These are phyloP conservation scores for Leccinum incarnatum DNA, from an alignment of 768 basidiomycete species.

Conservation along the genomic window DNA sequence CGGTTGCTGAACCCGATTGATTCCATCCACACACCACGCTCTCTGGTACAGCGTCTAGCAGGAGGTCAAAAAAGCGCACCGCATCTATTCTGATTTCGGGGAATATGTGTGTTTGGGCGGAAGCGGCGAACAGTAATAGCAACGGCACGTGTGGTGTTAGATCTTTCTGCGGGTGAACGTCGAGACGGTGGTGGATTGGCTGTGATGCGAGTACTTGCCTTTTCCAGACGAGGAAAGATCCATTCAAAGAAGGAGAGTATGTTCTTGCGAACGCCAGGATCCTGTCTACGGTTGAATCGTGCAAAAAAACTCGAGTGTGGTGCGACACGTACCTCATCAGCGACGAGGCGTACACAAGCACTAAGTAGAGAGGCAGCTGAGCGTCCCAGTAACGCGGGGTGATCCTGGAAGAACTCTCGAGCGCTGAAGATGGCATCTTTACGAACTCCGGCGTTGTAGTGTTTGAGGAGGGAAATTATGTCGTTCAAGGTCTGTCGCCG, in stretches of 20 bases:
- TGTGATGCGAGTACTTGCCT: constrained; percentile 37
- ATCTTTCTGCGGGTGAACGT: constrained; percentile 48
- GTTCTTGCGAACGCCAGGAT: constrained; percentile 72
- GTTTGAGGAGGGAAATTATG: constrained; percentile 73
- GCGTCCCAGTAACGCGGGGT: constrained; percentile 53
- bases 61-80: constrained; percentile 71
- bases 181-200: background rate
- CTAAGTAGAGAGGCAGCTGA: constrained; percentile 56
- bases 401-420: constrained; percentile 63
- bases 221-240: constrained; percentile 63
- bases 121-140: constrained; percentile 82
- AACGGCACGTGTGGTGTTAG: constrained; percentile 71
- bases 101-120: constrained; percentile 92
- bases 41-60: constrained; percentile 68
- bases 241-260: constrained; percentile 68
- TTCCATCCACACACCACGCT: constrained; percentile 70
- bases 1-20: constrained; percentile 47
- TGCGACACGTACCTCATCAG: constrained; percentile 65
- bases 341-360: constrained; percentile 66
- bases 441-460: constrained; percentile 75
- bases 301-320: background rate
- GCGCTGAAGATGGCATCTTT: constrained; percentile 77
- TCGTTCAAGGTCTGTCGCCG: constrained; percentile 75
- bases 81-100: constrained; percentile 93
- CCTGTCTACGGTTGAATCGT: constrained; percentile 44